These are phyloP conservation scores for Volvox africanus DNA, from an alignment of 139 green algal genomes.

Conservation along the genomic window DNA sequence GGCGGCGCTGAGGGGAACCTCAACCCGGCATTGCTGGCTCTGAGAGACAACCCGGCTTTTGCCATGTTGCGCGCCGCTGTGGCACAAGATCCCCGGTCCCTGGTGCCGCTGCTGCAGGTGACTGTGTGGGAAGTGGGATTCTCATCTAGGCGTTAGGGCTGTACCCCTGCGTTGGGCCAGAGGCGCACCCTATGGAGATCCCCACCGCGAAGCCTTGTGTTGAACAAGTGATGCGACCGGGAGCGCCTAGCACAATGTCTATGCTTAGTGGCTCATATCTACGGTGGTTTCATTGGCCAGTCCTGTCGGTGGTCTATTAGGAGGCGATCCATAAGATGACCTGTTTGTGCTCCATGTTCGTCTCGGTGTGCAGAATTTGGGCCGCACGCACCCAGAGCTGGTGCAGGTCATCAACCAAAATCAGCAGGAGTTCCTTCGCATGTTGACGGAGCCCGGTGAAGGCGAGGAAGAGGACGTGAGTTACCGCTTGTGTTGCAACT, in stretches of 20 bases:
- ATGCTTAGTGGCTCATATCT: too few relatives aligned
- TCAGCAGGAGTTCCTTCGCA: conserved; percentile 90
- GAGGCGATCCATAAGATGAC: too few relatives aligned
- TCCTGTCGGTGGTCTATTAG: too few relatives aligned
- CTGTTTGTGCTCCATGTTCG: too few relatives aligned
- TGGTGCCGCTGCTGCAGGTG: conserved; percentile 95
- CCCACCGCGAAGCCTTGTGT: too few relatives aligned
- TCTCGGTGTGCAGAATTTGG: conserved; percentile 87
- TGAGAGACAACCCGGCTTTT: conserved; percentile 89
- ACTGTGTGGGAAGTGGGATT: too few relatives aligned
- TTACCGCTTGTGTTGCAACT: background rate
- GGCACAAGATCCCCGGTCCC: conserved; percentile 89
- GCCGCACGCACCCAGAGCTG: conserved; percentile 89
- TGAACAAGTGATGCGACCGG: too few relatives aligned
- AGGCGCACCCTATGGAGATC: too few relatives aligned
- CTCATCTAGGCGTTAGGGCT: too few relatives aligned
- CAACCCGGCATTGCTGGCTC: conserved; percentile 77
- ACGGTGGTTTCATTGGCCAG: too few relatives aligned
- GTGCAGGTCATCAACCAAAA: conserved; percentile 89
- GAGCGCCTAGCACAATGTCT: too few relatives aligned
- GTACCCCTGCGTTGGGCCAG: too few relatives aligned
- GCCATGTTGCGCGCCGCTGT: conserved; percentile 89
- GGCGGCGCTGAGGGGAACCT: conserved; percentile 53
- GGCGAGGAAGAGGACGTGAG: conserved; percentile 39
- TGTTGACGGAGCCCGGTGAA: conserved; percentile 85